A percentile compares a stretch with the other conserved stretches of the same genome.
phyloP scores from a whole-genome alignment of 306 rosid genomes.

The Pterocarpus macrocarpus region DNA sequence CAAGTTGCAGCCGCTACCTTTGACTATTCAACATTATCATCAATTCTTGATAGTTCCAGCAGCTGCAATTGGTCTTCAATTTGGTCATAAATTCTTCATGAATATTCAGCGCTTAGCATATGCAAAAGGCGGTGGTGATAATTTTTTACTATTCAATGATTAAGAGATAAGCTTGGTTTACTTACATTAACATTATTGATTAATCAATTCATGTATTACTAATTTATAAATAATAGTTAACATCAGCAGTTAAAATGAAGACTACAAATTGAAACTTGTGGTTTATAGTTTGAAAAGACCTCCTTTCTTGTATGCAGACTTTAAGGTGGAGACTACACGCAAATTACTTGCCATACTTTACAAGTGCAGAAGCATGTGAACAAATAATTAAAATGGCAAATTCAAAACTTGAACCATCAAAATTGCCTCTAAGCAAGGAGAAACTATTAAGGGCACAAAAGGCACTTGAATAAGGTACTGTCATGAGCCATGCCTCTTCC shows the following conservation, averaged over 20 bases:
- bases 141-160: too few relatives aligned
- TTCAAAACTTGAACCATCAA: constrained; percentile 63
- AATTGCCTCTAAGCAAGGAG: constrained; percentile 69
- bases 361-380: constrained; percentile 59
- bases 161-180: too few relatives aligned
- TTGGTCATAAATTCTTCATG: too few relatives aligned
- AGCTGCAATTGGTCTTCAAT: too few relatives aligned
- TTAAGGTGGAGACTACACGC: constrained; percentile 51
- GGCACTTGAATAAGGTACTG: constrained; percentile 73
- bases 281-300: neutral
- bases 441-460: constrained; percentile 65
- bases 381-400: constrained; percentile 59
- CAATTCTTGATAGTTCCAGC: too few relatives aligned
- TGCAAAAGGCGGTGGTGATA: too few relatives aligned
- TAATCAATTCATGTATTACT: neutral
- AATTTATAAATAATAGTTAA: neutral
- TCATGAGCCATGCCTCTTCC: neutral
- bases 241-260: constrained; percentile 5
- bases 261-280: constrained; percentile 6
- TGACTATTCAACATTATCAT: too few relatives aligned
- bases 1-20: too few relatives aligned
- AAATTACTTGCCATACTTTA: constrained; percentile 54
- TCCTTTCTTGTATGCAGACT: constrained; percentile 32
- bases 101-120: too few relatives aligned
- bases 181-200: too few relatives aligned